Evolutionary conservation across 805 yeast species (phyloP), one percentile per base, ranked within the genome.

Genomic region (Candida ascalaphidarum): DNA sequence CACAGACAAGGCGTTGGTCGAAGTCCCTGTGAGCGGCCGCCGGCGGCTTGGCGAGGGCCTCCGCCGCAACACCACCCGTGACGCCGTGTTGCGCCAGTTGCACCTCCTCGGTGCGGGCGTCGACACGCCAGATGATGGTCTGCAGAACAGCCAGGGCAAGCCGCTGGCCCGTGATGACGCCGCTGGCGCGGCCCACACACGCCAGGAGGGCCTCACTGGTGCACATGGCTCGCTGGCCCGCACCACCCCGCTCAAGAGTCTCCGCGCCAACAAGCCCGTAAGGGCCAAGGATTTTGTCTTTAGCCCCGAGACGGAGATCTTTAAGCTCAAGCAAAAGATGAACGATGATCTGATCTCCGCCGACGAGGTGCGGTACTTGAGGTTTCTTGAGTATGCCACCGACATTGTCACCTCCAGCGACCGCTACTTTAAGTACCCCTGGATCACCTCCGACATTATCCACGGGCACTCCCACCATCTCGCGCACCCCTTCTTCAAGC

Each of bases 401-500:
- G 12, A 22, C 10, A 19, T 31, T 7, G 49, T 37, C 11, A 50
- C 44, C 24, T 16, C 29, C 18, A 40, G 58, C 7, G 61, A 52
- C 36, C 39, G 53, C 17, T 55, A 43, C 32, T 58, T 58, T 46
- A 55, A 58, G 33, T 58, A 58, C 34, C 62, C 65, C 7, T 58
- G 65, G 65, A 57, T 58, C 17, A 39, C 42, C 25, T 38, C 58
- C 25, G 65, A 58, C 37, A 36, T 58, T 6, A 40, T 53, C 10
- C 49, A 48, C 11, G 64, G 65, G 3, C 46, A 50, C 23, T 44
- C 58, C 18, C 48, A 43, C 31, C 48, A 43, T 23, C 21, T 55
- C 15, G 52, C 59, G 11, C 54, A 50, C 28, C 64, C 63, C 2
- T 59, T 53, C 33, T 59, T 59, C 47, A 53, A 48, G 34, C 35